phyloP scores from a whole-genome alignment of 2,329 filamentous ascomycete species.

The Clonostachys chloroleuca region DNA sequence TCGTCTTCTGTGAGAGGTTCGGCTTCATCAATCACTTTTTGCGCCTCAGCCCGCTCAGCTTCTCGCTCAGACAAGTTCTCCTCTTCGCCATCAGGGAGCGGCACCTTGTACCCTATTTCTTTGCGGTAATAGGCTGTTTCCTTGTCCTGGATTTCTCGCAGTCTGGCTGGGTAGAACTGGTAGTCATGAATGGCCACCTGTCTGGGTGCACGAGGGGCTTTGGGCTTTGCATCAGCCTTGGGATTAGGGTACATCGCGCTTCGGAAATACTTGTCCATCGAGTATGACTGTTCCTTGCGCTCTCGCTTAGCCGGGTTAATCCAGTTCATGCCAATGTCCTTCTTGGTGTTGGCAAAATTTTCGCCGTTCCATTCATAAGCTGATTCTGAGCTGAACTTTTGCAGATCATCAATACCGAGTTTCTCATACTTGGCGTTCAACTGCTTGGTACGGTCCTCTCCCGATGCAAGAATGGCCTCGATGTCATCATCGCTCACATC shows the following conservation, averaged over 20 bases:
- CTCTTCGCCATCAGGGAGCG: slow-evolving; percentile 81
- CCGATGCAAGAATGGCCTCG: slow-evolving; percentile 79
- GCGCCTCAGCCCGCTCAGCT: slow-evolving; percentile 80
- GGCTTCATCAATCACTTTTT: slow-evolving; percentile 90
- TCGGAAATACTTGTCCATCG: slow-evolving; percentile 98
- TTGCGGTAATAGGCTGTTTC: slow-evolving; percentile 96
- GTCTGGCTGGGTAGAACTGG: slow-evolving; percentile 85
- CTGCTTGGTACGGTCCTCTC: slow-evolving; percentile 83
- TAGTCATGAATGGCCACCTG: slow-evolving; percentile 92
- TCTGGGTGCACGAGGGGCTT: slow-evolving; percentile 91
- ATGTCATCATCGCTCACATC: slow-evolving; percentile 85
- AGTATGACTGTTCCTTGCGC: slow-evolving; percentile 96
- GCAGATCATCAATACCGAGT: slow-evolving; percentile 90
- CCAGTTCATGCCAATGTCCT: slow-evolving; percentile 90
- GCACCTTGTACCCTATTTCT: slow-evolving; percentile 92
- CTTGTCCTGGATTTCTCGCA: slow-evolving; percentile 88
- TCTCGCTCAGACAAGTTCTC: slow-evolving; percentile 83
- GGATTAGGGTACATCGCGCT: slow-evolving; percentile 76
- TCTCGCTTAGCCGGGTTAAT: slow-evolving; percentile 98
- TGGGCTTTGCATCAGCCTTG: slow-evolving; percentile 86
- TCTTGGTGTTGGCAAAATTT: slow-evolving; percentile 88
- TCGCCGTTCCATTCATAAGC: slow-evolving; percentile 99
- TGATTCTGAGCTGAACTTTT: slow-evolving; percentile 96
- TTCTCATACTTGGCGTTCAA: slow-evolving; percentile 95
- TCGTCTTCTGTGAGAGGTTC: slow-evolving; percentile 86